Percentiles rank a stretch among this genome's conserved stretches.
Evolutionary conservation across 1,284 basidiomycete genomes (phyloP).

Genomic region (Butyriboletus regius): DNA sequence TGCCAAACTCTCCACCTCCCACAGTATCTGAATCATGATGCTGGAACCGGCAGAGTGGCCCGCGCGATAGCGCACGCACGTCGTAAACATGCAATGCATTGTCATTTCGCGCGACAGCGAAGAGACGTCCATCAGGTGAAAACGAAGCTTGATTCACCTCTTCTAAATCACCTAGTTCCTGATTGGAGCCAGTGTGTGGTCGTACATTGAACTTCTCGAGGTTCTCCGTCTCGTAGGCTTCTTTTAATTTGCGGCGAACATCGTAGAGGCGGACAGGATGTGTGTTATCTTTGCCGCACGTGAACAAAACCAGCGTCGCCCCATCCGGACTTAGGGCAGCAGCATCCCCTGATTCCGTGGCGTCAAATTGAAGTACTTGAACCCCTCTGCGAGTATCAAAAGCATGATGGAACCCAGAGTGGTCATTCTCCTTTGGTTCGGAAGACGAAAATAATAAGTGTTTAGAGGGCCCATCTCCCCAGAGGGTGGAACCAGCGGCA

Average conservation of each 20-base stretch:
- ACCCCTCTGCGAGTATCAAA: slow-evolving; percentile 38
- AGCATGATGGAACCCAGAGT: slow-evolving; percentile 44
- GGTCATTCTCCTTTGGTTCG: slow-evolving; percentile 35
- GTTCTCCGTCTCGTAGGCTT: slow-evolving; percentile 26
- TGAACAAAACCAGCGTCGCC: slow-evolving; percentile 43
- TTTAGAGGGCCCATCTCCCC: slow-evolving; percentile 43
- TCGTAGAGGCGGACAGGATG: slow-evolving; percentile 53
- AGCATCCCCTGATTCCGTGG: slow-evolving; percentile 49
- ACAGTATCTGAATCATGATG: slow-evolving; percentile 39
- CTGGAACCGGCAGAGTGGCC: slow-evolving; percentile 42
- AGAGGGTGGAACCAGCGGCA: slow-evolving; percentile 44
- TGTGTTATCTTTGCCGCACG: slow-evolving; percentile 29
- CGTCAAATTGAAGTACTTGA: slow-evolving; percentile 36
- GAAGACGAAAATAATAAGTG: slow-evolving; percentile 53
- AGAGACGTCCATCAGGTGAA: slow-evolving; percentile 55
- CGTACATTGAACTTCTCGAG: slow-evolving; percentile 24
- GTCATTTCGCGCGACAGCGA: slow-evolving; percentile 56
- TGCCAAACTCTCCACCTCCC: slow-evolving; percentile 40
- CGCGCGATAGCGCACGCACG: slow-evolving; percentile 43
- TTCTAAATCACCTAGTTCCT: slow-evolving; percentile 30
- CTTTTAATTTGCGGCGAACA: slow-evolving; percentile 31
- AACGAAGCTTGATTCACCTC: slow-evolving; percentile 49
- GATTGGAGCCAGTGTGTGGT: slow-evolving; percentile 1
- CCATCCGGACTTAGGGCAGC: slow-evolving; percentile 43
- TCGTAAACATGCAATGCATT: slow-evolving; percentile 59